These are phyloP conservation scores for Uronychia setigera DNA, from an alignment of 73 alveolate species.

Conservation along the genomic window DNA sequence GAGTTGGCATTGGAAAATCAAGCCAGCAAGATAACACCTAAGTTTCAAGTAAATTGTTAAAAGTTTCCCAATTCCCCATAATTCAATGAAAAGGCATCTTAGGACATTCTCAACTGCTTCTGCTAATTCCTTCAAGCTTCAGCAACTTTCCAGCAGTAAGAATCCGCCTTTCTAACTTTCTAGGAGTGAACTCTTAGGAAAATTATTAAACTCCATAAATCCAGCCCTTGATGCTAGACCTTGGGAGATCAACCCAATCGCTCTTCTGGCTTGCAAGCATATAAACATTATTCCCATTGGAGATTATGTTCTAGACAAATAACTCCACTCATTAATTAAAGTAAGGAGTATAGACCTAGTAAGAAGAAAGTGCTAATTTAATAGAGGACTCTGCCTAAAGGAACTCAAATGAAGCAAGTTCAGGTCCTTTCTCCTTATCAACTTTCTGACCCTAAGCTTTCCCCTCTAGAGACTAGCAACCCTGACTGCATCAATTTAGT, in stretches of 20 bases:
- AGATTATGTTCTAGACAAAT: background rate
- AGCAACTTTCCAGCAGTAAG: background rate
- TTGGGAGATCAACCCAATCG: background rate
- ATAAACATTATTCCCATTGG: background rate
- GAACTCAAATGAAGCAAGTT: too few relatives aligned
- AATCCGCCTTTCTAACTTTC: background rate
- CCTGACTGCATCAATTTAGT: background rate
- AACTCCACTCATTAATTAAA: background rate
- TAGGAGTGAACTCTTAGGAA: background rate
- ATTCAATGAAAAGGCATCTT: background rate
- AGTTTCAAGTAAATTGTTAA: background rate
- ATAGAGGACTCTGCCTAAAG: too few relatives aligned
- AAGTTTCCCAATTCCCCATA: background rate
- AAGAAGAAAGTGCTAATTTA: too few relatives aligned
- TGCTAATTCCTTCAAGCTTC: background rate
- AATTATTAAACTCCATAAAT: background rate
- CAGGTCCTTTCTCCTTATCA: background rate
- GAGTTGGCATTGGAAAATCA: background rate
- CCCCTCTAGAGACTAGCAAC: background rate
- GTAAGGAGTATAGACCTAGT: background rate
- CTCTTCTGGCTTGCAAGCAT: background rate
- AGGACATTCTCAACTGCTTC: background rate
- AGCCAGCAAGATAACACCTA: background rate
- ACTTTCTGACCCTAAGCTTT: background rate
- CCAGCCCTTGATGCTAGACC: background rate